Conservation (phyloP, 805 yeast species). For the Metschnikowia bowlesiae region DNA sequence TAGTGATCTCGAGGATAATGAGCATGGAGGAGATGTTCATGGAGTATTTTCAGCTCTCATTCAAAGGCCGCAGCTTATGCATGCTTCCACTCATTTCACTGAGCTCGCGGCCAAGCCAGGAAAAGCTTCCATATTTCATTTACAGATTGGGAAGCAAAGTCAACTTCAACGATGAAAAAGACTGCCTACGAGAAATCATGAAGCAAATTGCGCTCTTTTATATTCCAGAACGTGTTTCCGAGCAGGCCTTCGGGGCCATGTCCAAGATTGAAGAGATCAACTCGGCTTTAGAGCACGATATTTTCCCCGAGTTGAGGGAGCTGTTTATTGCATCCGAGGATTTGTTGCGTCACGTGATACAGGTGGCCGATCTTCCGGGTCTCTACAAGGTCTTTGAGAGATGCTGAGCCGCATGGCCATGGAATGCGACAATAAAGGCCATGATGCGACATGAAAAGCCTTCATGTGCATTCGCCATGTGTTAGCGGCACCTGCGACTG, state of each 20-base stretch:
- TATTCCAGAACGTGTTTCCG: slow-evolving; percentile 51
- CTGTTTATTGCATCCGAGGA: slow-evolving; percentile 60
- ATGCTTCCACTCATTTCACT: slow-evolving; percentile 67
- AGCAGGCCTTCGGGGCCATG: slow-evolving; percentile 9
- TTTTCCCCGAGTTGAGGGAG: slow-evolving; percentile 64
- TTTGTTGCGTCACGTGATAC: slow-evolving; percentile 56
- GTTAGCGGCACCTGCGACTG: not conserved
- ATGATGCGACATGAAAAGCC: not conserved
- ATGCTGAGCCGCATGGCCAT: slow-evolving; percentile 42
- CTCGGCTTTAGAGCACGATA: slow-evolving; percentile 46
- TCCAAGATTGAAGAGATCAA: slow-evolving; percentile 21
- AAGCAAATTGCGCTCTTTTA: slow-evolving; percentile 69
- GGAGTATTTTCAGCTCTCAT: slow-evolving; percentile 61
- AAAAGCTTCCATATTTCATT: slow-evolving; percentile 64
- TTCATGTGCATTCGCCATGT: not conserved
- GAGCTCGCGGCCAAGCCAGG: slow-evolving; percentile 56
- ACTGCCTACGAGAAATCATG: slow-evolving; percentile 63
- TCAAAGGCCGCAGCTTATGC: slow-evolving; percentile 32
- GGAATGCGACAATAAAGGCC: not conserved
- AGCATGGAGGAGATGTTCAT: slow-evolving; percentile 69
- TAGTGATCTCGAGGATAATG: slow-evolving; percentile 18
- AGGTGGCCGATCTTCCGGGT: slow-evolving; percentile 89
- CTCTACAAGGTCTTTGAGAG: slow-evolving; percentile 89
- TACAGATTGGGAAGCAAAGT: slow-evolving; percentile 56
- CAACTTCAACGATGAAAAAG: slow-evolving; percentile 63